Base-by-base conservation (phyloP, 2,329 filamentous ascomycete genomes). In the Incumbomyces lentus region DNA sequence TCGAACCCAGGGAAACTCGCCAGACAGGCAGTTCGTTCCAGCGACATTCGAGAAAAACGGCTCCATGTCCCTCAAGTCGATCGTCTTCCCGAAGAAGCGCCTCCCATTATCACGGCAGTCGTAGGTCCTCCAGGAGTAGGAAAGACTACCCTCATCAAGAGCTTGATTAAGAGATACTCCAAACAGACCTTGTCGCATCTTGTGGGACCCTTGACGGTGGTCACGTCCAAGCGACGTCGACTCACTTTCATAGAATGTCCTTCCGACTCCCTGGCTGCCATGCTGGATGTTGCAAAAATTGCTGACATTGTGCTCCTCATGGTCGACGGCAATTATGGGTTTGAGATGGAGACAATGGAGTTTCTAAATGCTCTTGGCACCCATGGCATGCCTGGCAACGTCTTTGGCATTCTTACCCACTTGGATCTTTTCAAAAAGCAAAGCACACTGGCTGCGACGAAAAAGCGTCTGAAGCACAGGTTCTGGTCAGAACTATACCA, bases 301-400 rank as follows among this genome's bases (percentile, higher is more conserved):
- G 92, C 93, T 14, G 92, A 98, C 64, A 95, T 98, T 59, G 86
- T 96, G 5, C 74, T 98, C 41, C 76, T 98, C 47, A 92, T 98
- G 86, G 98, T 98, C 58, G 92, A 98, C 62, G 93, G 92, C 47
- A 96, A 96, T 68, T 98, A 85, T 60, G 93, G 92, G 12, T 98
- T 98, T 62, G 92, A 98, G 68, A 98, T 98, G 92, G 92, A 98
- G 74, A 98, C 92, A 0, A 98, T 98, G 92, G 92, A 98, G 67
- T 98, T 98, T 52, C 71, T 98, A 60, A 96, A 95, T 58, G 82
- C 95, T 14, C 72, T 98, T 42, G 84, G 86, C n/a, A 80, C 87
- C 2, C 94, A 86, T 26, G 92, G 92, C 64, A 96, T 98, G 90
- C 92, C 93, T 0, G 90, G 92, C 54, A 98, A 98, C 59, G 89